These are phyloP conservation scores for Trichosporon sp. DNA, from an alignment of 1,284 basidiomycete species.

Conservation along the genomic window DNA sequence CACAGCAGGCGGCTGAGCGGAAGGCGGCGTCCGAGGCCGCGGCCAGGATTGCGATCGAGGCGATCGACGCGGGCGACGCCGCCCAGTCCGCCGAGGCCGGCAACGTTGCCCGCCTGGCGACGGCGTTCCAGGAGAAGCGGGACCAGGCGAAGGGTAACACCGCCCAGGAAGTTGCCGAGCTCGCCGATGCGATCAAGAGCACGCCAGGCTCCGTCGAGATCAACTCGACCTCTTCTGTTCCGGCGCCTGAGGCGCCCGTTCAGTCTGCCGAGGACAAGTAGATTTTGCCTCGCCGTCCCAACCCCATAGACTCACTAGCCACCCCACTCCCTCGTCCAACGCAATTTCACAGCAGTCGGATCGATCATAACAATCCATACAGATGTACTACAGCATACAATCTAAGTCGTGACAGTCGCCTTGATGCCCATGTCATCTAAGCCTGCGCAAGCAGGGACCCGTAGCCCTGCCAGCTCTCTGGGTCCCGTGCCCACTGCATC, in stretches of 20 bases:
- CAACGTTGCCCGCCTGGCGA: slow-evolving; percentile 7
- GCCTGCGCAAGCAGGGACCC: neutral
- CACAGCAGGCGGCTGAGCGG: slow-evolving; percentile 46
- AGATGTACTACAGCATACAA: neutral
- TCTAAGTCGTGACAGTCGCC: neutral
- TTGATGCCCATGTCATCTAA: neutral
- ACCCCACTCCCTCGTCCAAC: neutral
- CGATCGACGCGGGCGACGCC: slow-evolving; percentile 5
- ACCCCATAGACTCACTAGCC: no score
- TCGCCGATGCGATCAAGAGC: neutral
- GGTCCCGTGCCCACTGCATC: neutral
- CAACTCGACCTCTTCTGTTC: neutral
- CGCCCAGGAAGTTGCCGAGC: neutral
- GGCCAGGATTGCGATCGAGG: slow-evolving; percentile 10
- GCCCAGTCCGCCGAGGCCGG: slow-evolving; percentile 7
- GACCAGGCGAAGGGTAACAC: neutral
- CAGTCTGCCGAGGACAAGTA: neutral
- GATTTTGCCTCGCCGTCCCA: neutral
- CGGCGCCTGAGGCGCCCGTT: neutral
- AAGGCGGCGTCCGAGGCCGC: slow-evolving; percentile 9
- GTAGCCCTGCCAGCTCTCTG: neutral
- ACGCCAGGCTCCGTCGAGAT: neutral
- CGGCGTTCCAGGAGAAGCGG: neutral
- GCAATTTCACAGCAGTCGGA: neutral
- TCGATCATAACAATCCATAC: neutral